A percentile compares a stretch with the other conserved stretches of the same genome.
Evolutionary conservation across 2,329 filamentous ascomycete species (phyloP).

Genomic region (Stemphylium vesicarium): DNA sequence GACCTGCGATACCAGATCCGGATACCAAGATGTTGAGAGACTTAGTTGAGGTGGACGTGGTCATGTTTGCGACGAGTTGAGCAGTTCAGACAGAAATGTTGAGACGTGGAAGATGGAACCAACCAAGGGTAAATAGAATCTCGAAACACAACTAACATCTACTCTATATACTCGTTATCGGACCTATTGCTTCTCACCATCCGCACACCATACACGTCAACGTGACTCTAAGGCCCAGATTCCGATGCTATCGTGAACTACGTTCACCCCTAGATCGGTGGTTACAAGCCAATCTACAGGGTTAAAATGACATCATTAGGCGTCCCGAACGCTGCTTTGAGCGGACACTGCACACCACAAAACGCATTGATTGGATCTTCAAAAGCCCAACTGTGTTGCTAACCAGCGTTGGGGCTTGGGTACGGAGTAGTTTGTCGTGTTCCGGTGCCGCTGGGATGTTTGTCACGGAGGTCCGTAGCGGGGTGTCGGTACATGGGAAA

Average conservation of each 20-base stretch:
- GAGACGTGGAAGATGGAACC: background rate
- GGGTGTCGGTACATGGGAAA: background rate
- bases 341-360: background rate
- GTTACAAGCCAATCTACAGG: background rate
- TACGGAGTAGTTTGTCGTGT: background rate
- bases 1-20: conserved; percentile 41
- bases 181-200: background rate
- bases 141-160: too few relatives aligned
- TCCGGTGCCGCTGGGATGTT: background rate
- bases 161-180: background rate
- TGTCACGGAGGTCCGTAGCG: background rate
- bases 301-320: background rate
- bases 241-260: background rate
- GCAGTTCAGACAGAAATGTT: background rate
- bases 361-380: background rate
- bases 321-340: background rate
- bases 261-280: background rate
- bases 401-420: background rate
- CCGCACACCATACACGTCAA: background rate
- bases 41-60: background rate
- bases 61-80: background rate
- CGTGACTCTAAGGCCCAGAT: background rate
- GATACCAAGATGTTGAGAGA: conserved; percentile 31
- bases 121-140: background rate
- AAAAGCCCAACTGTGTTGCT: background rate